A percentile compares a stretch with the other conserved stretches of the same genome.
Evolutionary conservation across 139 green algal species (phyloP).

Genomic region (Nannochloris sp.): DNA sequence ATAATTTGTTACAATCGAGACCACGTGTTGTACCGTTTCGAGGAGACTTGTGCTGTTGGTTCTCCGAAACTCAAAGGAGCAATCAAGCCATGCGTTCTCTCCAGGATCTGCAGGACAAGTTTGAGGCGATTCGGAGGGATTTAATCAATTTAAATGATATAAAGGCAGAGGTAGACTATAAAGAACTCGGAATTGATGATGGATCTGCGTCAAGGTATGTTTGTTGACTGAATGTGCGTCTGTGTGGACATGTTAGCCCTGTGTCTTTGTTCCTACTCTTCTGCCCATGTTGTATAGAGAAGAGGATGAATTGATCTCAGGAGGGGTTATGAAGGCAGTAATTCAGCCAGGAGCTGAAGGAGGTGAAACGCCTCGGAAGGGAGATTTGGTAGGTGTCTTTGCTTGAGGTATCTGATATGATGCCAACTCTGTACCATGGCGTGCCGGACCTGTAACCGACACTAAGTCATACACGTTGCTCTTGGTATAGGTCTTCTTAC

Average conservation of each 20-base stretch:
- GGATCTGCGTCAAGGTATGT: neutral
- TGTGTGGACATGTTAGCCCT: too few relatives aligned
- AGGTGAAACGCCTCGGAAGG: neutral
- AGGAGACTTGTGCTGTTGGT: too few relatives aligned
- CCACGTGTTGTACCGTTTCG: too few relatives aligned
- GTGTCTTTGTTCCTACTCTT: too few relatives aligned
- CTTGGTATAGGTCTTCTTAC: constrained; percentile 15
- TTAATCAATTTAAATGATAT: neutral
- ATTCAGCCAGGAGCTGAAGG: constrained; percentile 18
- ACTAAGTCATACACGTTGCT: too few relatives aligned
- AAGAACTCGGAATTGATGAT: constrained; percentile 3
- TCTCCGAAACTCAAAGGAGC: too few relatives aligned
- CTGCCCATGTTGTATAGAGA: constrained; percentile 9
- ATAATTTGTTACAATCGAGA: too few relatives aligned
- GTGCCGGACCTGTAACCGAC: neutral
- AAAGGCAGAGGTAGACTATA: constrained; percentile 1
- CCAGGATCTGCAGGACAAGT: neutral
- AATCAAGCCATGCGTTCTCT: too few relatives aligned
- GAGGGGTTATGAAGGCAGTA: constrained; percentile 18
- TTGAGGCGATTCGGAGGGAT: constrained; percentile 1
- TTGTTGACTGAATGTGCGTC: neutral
- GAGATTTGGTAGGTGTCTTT: constrained; percentile 14
- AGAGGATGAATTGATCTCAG: constrained; percentile 13
- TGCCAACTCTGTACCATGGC: neutral
- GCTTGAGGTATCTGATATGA: neutral